Percentiles rank a stretch among this genome's conserved stretches.
Evolutionary conservation across 805 yeast genomes (phyloP).

Genomic region (Metschnikowia cubensis): DNA sequence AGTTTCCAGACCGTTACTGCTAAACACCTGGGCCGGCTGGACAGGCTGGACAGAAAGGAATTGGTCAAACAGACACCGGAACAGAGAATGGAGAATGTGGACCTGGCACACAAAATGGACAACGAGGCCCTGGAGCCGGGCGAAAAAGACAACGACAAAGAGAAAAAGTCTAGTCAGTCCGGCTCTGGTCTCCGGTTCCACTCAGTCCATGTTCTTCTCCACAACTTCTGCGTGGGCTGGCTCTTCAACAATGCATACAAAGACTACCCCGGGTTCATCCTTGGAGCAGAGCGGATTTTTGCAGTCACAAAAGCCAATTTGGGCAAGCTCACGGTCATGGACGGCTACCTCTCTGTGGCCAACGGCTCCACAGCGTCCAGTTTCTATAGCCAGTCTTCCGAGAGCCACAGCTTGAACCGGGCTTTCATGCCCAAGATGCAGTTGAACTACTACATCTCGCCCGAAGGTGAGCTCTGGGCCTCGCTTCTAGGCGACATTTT

Average conservation of each 20-base stretch:
- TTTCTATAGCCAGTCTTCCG: conserved; percentile 46
- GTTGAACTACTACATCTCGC: conserved; percentile 41
- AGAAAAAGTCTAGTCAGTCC: too few species aligned
- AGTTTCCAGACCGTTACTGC: conserved; percentile 8
- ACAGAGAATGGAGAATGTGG: background rate
- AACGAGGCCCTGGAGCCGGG: background rate
- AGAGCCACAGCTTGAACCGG: conserved; percentile 48
- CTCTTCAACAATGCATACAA: conserved; percentile 48
- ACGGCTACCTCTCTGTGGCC: conserved; percentile 70
- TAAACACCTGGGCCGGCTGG: background rate
- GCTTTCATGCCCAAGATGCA: conserved; percentile 71
- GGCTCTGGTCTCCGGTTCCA: conserved; percentile 14
- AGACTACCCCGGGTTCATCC: conserved; percentile 63
- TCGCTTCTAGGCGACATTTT: conserved; percentile 63
- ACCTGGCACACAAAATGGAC: background rate
- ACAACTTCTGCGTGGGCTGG: conserved; percentile 77
- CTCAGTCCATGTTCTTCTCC: conserved; percentile 53
- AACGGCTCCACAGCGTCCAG: conserved; percentile 51
- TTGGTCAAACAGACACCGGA: background rate
- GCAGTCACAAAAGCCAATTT: conserved; percentile 56
- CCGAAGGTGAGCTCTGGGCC: conserved; percentile 40
- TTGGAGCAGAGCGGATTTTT: conserved; percentile 73
- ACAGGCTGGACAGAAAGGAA: too few species aligned
- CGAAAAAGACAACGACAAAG: background rate
- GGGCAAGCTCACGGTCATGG: conserved; percentile 66